phyloP scores from a whole-genome alignment of 768 basidiomycete species.

The Tephrocybe sp. region DNA sequence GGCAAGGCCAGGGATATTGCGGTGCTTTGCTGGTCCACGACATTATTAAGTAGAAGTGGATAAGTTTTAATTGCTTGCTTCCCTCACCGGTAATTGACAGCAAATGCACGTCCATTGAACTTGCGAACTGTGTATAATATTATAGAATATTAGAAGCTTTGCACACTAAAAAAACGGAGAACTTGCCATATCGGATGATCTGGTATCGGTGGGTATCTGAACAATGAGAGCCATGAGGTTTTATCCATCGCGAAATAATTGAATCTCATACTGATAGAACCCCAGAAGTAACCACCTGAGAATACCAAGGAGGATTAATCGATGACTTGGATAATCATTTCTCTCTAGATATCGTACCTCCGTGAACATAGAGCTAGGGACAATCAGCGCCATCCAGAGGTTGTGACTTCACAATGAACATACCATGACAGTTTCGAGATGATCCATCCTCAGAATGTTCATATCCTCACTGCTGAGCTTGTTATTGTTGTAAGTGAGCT shows the following conservation, averaged over 20 bases:
- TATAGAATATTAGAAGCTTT: constrained; percentile 12
- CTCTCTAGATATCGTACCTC: constrained; percentile 36
- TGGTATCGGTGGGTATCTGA: constrained; percentile 61
- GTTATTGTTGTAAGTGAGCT: constrained; percentile 22
- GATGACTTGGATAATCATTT: not conserved
- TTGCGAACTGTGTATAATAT: constrained; percentile 53
- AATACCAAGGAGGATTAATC: not conserved
- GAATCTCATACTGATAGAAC: constrained; percentile 49
- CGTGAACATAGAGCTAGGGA: constrained; percentile 61
- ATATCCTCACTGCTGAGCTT: constrained; percentile 36
- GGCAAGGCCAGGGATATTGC: constrained; percentile 82
- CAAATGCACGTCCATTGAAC: constrained; percentile 65
- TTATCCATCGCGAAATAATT: not conserved
- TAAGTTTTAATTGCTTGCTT: too few relatives aligned
- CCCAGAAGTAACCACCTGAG: constrained; percentile 69
- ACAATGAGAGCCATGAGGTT: not conserved
- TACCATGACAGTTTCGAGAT: constrained; percentile 57
- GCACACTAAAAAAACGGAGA: not conserved
- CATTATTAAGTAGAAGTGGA: too few relatives aligned
- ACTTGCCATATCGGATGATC: constrained; percentile 50
- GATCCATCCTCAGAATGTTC: constrained; percentile 48
- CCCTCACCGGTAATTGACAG: constrained; percentile 50
- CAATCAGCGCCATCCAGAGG: constrained; percentile 1
- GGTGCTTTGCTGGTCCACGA: constrained; percentile 79
- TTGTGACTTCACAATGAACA: constrained; percentile 5